phyloP scores from a whole-genome alignment of 148 eudicot genomes.

The Fagopyrum tataricum region DNA sequence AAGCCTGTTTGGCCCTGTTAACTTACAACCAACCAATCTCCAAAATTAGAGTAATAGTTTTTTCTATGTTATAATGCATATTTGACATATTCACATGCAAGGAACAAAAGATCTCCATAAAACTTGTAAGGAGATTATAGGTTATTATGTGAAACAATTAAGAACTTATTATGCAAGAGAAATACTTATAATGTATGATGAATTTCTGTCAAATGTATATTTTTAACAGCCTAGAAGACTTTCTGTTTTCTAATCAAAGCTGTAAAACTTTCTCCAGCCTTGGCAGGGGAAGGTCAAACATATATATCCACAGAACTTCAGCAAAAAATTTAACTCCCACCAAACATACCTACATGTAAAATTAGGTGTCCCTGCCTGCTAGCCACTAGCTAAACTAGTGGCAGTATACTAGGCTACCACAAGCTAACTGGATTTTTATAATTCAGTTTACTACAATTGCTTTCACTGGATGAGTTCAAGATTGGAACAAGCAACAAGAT shows the following conservation, averaged over 20 bases:
- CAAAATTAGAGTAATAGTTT: neutral
- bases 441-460: neutral
- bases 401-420: neutral
- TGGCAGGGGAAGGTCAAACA: neutral
- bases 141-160: too few relatives aligned
- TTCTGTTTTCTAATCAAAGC: neutral
- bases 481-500: neutral
- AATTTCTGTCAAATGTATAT: too few relatives aligned
- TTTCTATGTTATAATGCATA: neutral
- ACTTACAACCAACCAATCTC: neutral
- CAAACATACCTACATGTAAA: neutral
- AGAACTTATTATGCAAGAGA: too few relatives aligned
- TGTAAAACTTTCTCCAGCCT: neutral
- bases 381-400: neutral
- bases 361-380: neutral
- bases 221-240: neutral
- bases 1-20: neutral
- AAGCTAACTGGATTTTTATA: neutral
- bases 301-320: slow-evolving; percentile 6
- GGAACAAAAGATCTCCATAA: too few relatives aligned
- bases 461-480: neutral
- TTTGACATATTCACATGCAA: neutral
- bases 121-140: too few relatives aligned
- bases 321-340: neutral
- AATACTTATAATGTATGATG: too few relatives aligned